phyloP scores from a whole-genome alignment of 768 basidiomycete genomes.

The Fomitopsis serialis region DNA sequence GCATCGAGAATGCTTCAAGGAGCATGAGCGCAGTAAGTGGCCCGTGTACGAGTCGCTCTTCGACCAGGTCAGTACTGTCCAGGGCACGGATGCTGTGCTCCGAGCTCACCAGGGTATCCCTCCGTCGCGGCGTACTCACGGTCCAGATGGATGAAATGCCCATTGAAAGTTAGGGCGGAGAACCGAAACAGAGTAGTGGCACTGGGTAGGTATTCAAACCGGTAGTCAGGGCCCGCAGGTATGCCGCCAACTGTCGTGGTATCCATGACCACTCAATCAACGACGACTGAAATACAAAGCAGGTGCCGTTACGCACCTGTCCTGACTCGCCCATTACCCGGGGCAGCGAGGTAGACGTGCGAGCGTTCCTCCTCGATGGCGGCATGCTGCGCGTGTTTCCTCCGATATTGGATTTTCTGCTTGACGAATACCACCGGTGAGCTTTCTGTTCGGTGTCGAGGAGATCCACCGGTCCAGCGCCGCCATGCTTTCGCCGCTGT shows the following conservation, averaged over 20 bases:
- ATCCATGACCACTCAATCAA: background rate
- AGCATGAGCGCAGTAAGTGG: slow-evolving; percentile 79
- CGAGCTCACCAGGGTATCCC: slow-evolving; percentile 62
- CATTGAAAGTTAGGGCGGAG: slow-evolving; percentile 84
- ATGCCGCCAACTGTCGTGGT: slow-evolving; percentile 41
- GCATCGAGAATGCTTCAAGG: slow-evolving; percentile 51
- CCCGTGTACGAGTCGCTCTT: slow-evolving; percentile 82
- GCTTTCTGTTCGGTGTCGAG: slow-evolving; percentile 40
- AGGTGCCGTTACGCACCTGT: slow-evolving; percentile 32
- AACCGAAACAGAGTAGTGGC: slow-evolving; percentile 77
- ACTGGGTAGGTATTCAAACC: slow-evolving; percentile 62
- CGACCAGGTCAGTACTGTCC: background rate
- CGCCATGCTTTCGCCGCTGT: slow-evolving; percentile 3
- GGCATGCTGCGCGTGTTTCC: slow-evolving; percentile 36
- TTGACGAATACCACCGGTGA: slow-evolving; percentile 74
- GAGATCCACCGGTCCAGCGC: slow-evolving; percentile 51
- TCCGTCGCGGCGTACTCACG: slow-evolving; percentile 65
- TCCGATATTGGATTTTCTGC: slow-evolving; percentile 50
- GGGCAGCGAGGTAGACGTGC: slow-evolving; percentile 58
- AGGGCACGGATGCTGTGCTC: background rate
- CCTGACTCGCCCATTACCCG: slow-evolving; percentile 28
- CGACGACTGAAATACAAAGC: background rate
- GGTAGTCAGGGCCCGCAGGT: slow-evolving; percentile 46
- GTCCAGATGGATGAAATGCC: slow-evolving; percentile 81
- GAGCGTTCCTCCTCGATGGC: slow-evolving; percentile 58